Evolutionary conservation across 2,329 filamentous ascomycete species (phyloP).

Genomic region (Biscogniauxia marginata): DNA sequence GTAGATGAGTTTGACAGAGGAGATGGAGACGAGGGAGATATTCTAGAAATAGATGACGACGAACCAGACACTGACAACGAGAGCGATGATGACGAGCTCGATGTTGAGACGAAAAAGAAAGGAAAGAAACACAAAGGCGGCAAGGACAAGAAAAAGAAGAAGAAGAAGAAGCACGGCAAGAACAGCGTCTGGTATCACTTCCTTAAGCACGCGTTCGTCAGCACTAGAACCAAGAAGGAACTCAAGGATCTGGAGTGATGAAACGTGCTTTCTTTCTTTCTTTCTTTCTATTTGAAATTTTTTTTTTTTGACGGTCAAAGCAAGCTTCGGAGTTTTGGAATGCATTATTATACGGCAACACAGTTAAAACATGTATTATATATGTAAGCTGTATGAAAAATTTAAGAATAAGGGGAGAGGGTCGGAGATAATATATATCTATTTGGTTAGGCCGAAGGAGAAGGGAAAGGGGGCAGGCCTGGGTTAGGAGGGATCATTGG

Average conservation of each 20-base stretch:
- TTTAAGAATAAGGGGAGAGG: no score
- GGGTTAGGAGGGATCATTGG: no score
- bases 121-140: conserved; percentile 56
- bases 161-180: conserved; percentile 45
- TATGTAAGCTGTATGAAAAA: no score
- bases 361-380: no score
- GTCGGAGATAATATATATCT: no score
- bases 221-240: conserved; percentile 65
- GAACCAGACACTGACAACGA: conserved; percentile 22
- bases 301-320: not conserved
- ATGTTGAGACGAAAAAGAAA: conserved; percentile 44
- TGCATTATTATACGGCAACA: not conserved
- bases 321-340: not conserved
- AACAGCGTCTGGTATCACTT: conserved; percentile 77
- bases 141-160: conserved; percentile 54
- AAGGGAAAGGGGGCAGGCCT: no score
- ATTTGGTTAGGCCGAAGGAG: no score
- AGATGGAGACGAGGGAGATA: conserved; percentile 22
- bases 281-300: not conserved
- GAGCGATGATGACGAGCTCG: conserved; percentile 3
- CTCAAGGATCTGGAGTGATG: conserved; percentile 45
- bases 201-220: conserved; percentile 74
- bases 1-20: not conserved
- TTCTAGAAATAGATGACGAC: conserved; percentile 30
- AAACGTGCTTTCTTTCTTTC: not conserved